Evolutionary conservation across 75 land plant genomes (phyloP).

Genomic region (Picea sitchensis): DNA sequence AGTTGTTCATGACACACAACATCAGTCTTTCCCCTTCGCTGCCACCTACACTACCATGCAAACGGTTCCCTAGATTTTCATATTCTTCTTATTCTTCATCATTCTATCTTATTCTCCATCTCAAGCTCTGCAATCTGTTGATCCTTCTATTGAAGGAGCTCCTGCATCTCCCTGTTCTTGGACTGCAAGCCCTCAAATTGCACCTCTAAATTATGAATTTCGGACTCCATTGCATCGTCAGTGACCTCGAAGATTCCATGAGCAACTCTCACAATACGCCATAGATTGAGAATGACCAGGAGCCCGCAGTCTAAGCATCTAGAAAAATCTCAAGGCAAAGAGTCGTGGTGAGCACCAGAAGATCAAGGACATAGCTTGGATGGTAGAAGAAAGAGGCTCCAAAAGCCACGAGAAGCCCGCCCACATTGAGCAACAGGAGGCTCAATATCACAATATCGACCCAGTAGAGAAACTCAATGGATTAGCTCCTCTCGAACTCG

Average conservation of each 20-base stretch:
- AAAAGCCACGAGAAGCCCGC: constrained; percentile 33
- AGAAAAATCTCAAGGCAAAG: constrained; percentile 41
- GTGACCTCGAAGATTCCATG: constrained; percentile 46
- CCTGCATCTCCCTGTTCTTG: background rate
- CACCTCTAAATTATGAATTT: constrained; percentile 34
- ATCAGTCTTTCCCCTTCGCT: too few relatives aligned
- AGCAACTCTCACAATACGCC: constrained; percentile 71
- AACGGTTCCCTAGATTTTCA: too few relatives aligned
- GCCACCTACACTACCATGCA: too few relatives aligned
- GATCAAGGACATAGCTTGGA: constrained; percentile 53
- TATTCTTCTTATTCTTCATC: too few relatives aligned
- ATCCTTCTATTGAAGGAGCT: too few relatives aligned
- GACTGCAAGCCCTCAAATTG: constrained; percentile 33
- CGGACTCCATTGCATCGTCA: constrained; percentile 63
- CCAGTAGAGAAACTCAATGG: constrained; percentile 41
- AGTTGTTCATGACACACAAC: too few relatives aligned
- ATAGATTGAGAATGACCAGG: constrained; percentile 54
- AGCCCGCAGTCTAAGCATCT: constrained; percentile 50
- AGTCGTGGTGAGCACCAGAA: constrained; percentile 49
- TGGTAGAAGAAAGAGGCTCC: constrained; percentile 42
- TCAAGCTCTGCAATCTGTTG: too few relatives aligned
- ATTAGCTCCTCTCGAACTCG: constrained; percentile 19
- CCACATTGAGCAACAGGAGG: constrained; percentile 33
- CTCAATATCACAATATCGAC: constrained; percentile 30
- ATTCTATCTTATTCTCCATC: too few relatives aligned